Evolutionary conservation across 352 stramenopile genomes (phyloP).

Genomic region (Globisporangium cederbergense): DNA sequence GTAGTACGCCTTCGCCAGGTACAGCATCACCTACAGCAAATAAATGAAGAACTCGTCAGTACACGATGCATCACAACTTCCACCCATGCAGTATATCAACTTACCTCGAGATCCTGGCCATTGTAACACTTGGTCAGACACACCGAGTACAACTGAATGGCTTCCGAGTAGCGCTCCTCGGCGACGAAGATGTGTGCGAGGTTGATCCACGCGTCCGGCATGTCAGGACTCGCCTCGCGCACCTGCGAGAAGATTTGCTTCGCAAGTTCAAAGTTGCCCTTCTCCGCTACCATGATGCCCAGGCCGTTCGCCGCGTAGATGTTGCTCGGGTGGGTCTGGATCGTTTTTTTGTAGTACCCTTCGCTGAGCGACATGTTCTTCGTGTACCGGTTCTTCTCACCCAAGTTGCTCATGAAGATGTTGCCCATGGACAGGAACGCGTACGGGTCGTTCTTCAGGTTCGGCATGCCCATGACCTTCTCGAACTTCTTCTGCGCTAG

Average conservation of each 20-base stretch:
- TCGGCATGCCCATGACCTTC: constrained; percentile 93
- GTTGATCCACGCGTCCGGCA: constrained; percentile 96
- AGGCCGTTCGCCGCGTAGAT: constrained; percentile 97
- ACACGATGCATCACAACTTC: background rate
- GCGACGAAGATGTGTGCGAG: constrained; percentile 96
- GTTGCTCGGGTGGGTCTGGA: constrained; percentile 91
- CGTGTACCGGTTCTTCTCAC: constrained; percentile 93
- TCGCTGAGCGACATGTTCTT: constrained; percentile 95
- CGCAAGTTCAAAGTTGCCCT: constrained; percentile 94
- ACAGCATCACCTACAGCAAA: constrained; percentile 47
- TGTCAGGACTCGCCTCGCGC: constrained; percentile 93
- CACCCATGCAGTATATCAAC: background rate
- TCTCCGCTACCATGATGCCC: constrained; percentile 97
- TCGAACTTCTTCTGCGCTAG: constrained; percentile 93
- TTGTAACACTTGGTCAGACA: constrained; percentile 89
- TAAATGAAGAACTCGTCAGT: constrained; percentile 6
- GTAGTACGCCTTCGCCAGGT: constrained; percentile 88
- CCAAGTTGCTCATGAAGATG: constrained; percentile 98
- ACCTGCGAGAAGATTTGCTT: constrained; percentile 97
- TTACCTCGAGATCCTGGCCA: constrained; percentile 72
- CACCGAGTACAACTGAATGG: constrained; percentile 95
- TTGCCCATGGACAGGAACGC: constrained; percentile 96
- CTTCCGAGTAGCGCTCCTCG: constrained; percentile 94
- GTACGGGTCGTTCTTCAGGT: constrained; percentile 95
- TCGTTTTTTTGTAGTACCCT: constrained; percentile 96